phyloP scores from a whole-genome alignment of 768 basidiomycete species.

The Termitomyces sp. region DNA sequence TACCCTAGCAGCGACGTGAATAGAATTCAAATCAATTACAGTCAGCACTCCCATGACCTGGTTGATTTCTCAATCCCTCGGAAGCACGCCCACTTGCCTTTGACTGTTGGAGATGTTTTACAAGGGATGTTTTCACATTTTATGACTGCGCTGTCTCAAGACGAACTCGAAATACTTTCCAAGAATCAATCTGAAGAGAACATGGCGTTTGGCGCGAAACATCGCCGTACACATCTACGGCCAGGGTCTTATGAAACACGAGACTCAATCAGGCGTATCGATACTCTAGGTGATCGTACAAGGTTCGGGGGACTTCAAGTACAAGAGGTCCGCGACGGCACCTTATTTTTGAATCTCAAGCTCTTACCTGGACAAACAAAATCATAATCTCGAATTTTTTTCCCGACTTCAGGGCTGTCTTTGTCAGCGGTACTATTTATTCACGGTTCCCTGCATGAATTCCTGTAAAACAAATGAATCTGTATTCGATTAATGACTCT shows the following conservation, averaged over 20 bases:
- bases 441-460: not conserved
- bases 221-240: not conserved
- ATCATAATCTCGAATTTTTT: not conserved
- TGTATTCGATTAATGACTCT: not conserved
- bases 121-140: not conserved
- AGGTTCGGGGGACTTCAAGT: conserved; percentile 2
- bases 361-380: not conserved
- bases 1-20: not conserved
- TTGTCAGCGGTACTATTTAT: not conserved
- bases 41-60: not conserved
- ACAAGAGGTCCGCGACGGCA: not conserved
- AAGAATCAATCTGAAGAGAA: not conserved
- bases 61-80: not conserved
- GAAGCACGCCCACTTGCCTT: not conserved
- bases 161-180: not conserved
- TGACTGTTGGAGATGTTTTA: conserved; percentile 3
- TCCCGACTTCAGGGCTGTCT: not conserved
- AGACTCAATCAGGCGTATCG: not conserved
- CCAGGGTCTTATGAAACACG: not conserved
- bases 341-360: not conserved
- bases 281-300: not conserved
- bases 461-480: too few species aligned
- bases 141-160: not conserved
- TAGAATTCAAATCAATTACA: not conserved
- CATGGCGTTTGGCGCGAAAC: not conserved